Evolutionary conservation across 2,329 filamentous ascomycete species (phyloP), one percentile per base, ranked within the genome.

Genomic region (Phoma herbarum): DNA sequence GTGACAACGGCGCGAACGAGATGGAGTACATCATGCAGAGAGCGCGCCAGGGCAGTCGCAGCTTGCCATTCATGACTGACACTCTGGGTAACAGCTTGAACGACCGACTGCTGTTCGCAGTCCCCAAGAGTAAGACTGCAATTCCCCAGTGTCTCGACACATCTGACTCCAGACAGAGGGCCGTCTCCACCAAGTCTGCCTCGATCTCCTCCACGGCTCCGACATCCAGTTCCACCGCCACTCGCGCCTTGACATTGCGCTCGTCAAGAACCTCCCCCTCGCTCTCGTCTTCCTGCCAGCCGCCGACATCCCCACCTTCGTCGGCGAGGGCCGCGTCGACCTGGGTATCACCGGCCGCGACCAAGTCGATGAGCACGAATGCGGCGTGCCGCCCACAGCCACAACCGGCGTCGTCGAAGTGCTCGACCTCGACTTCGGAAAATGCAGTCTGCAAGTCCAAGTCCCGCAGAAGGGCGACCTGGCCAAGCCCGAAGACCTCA

Each of bases 191-290:
- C 87, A 92, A 80, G 88, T 92, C 58, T 88, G 91, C 53, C 87
- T 99, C 49, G 93, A 98, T 77, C 88, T 99, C 50, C 90, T 99
- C 53, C 86, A 93, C 74, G 95, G 95, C 66, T 92, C 91, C 71
- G 95, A 99, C 78, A 94, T 99, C 71, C 93, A 99, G 78, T 99
- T 99, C 83, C 89, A 91, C 77, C 90, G 95, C 74, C 93, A 97
- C 83, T 93, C 90, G 77, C 90, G 95, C 59, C 91, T 98, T 71
- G 95, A 99, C 78, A 97, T 99, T 74, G 95, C 95, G 16, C 89
- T 99, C 25, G 95, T 98, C 75, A 96, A 97, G 84, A 99, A 99
- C 81, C 88, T 95, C 26, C 92, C 91, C 33, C 92, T 99, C 70
- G 95, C 95, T 16, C 90, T 99, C 60, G 89, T 99, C 75, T 99